phyloP scores from a whole-genome alignment of 1,139 yeast genomes.

The Yamadazyma sp. region DNA sequence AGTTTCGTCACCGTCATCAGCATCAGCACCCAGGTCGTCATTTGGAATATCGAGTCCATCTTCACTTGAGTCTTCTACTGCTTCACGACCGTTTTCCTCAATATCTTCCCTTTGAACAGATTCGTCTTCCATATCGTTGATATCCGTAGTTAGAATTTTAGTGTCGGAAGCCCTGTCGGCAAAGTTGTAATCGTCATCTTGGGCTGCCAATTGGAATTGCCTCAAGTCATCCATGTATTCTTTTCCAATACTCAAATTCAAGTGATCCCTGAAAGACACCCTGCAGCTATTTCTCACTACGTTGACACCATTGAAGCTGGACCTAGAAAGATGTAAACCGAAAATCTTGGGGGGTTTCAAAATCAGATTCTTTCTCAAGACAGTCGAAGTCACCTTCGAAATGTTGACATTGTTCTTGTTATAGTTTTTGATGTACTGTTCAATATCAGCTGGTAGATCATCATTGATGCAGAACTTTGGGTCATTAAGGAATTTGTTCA shows the following conservation, averaged over 20 bases:
- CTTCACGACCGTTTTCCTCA: constrained; percentile 33
- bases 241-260: constrained; percentile 53
- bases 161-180: constrained; percentile 14
- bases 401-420: constrained; percentile 44
- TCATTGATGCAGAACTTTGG: constrained; percentile 55
- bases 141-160: constrained; percentile 42
- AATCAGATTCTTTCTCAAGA: constrained; percentile 62
- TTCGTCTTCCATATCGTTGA: constrained; percentile 47
- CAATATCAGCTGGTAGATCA: constrained; percentile 49
- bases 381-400: constrained; percentile 56
- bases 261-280: constrained; percentile 60
- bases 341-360: constrained; percentile 69
- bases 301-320: constrained; percentile 70
- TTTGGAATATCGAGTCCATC: constrained; percentile 23
- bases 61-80: constrained; percentile 23
- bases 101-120: constrained; percentile 43
- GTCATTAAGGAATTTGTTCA: constrained; percentile 31
- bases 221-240: constrained; percentile 40
- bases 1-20: constrained; percentile 20
- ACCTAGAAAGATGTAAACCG: constrained; percentile 79
- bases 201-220: constrained; percentile 31
- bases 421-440: constrained; percentile 47
- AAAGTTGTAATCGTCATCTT: constrained; percentile 12
- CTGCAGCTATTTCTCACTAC: constrained; percentile 76
- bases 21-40: constrained; percentile 24